phyloP scores from a whole-genome alignment of 441 rosid genomes.

The Oxalis stricta region DNA sequence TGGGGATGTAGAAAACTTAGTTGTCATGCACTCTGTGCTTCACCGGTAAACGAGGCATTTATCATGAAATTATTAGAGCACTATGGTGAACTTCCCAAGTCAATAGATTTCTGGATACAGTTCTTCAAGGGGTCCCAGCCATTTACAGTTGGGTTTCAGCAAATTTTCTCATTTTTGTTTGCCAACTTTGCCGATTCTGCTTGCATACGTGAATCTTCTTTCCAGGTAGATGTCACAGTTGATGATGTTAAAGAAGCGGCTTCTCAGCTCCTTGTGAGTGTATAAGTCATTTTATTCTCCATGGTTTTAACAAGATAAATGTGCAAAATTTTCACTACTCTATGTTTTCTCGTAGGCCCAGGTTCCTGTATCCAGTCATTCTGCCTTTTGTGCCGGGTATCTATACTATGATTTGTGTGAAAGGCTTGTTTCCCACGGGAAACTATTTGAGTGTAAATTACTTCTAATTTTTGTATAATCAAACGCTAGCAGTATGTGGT shows the following conservation, averaged over 20 bases:
- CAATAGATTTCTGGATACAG: constrained; percentile 53
- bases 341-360: constrained; percentile 33
- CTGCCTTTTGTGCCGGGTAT: constrained; percentile 57
- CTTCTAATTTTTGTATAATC: constrained; percentile 1
- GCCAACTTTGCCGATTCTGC: constrained; percentile 13
- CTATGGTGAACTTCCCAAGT: constrained; percentile 31
- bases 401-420: constrained; percentile 78
- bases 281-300: constrained; percentile 20
- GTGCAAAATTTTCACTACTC: constrained; percentile 3
- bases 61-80: constrained; percentile 30
- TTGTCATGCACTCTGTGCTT: constrained; percentile 72
- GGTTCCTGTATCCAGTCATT: constrained; percentile 31
- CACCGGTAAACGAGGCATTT: constrained; percentile 60
- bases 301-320: not conserved
- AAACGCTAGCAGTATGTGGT: not conserved
- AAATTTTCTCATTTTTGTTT: constrained; percentile 30
- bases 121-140: constrained; percentile 57
- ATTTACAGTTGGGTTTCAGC: constrained; percentile 49
- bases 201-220: constrained; percentile 15
- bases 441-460: constrained; percentile 57
- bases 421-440: constrained; percentile 48
- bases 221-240: constrained; percentile 23
- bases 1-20: constrained; percentile 85
- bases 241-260: constrained; percentile 49
- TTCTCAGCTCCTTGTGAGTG: constrained; percentile 46